Evolutionary conservation across 1,139 yeast genomes (phyloP).

Genomic region (Ashbya aceris): DNA sequence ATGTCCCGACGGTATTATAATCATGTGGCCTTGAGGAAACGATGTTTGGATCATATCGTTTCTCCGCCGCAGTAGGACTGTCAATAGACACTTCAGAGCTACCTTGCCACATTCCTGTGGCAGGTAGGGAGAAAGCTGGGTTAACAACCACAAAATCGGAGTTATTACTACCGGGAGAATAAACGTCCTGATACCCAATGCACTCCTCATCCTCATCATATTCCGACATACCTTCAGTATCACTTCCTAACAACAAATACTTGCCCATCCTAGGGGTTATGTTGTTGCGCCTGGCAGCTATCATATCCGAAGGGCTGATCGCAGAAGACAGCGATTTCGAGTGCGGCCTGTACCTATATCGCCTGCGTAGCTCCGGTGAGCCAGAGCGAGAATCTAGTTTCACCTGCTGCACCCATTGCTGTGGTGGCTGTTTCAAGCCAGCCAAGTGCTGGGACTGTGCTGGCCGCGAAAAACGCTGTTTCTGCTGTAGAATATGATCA

Average conservation of each 20-base stretch:
- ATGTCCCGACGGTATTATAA: too few relatives aligned
- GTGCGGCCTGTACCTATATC: conserved; percentile 36
- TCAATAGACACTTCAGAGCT: too few relatives aligned
- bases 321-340: conserved; percentile 52
- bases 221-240: conserved; percentile 19
- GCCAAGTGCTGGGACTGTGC: neutral
- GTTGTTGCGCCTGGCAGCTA: conserved; percentile 23
- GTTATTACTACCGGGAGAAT: neutral
- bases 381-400: conserved; percentile 4
- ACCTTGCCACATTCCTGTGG: too few relatives aligned
- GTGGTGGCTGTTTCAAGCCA: neutral
- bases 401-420: conserved; percentile 6
- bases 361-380: conserved; percentile 6
- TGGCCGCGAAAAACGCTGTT: neutral
- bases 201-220: conserved; percentile 3
- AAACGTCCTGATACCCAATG: neutral
- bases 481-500: neutral
- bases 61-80: too few relatives aligned
- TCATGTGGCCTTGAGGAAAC: too few relatives aligned
- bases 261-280: conserved; percentile 27
- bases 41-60: too few relatives aligned
- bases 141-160: too few relatives aligned
- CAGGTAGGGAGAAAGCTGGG: too few relatives aligned
- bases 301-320: conserved; percentile 43
- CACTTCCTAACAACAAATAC: conserved; percentile 23